Evolutionary conservation across 352 stramenopile species (phyloP).

Genomic region (Phytophthora europaea): DNA sequence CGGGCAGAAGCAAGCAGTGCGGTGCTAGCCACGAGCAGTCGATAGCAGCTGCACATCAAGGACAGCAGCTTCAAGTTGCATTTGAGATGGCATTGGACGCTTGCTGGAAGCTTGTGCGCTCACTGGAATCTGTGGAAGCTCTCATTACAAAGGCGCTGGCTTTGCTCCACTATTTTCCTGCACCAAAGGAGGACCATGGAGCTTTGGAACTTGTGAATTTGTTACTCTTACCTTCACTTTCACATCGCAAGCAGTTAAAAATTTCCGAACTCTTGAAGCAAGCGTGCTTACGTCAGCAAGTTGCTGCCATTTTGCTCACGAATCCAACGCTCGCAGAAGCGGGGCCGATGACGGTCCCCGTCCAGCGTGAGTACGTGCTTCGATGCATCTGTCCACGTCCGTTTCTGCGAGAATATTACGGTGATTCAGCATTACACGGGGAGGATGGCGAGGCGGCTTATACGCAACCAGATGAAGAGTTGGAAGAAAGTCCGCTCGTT

Average conservation of each 20-base stretch:
- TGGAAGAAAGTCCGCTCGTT: slow-evolving; percentile 72
- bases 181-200: slow-evolving; percentile 11
- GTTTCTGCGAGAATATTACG: slow-evolving; percentile 66
- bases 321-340: slow-evolving; percentile 50
- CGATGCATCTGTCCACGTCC: slow-evolving; percentile 77
- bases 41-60: slow-evolving; percentile 38
- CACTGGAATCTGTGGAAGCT: slow-evolving; percentile 62
- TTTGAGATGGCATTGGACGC: slow-evolving; percentile 86
- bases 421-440: slow-evolving; percentile 21
- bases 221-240: slow-evolving; percentile 37
- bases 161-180: slow-evolving; percentile 59
- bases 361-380: slow-evolving; percentile 82
- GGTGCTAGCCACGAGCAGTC: slow-evolving; percentile 47
- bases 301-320: slow-evolving; percentile 56
- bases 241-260: slow-evolving; percentile 36
- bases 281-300: slow-evolving; percentile 39
- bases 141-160: slow-evolving; percentile 62
- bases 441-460: slow-evolving; percentile 24
- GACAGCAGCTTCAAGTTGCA: slow-evolving; percentile 72
- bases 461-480: slow-evolving; percentile 30
- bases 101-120: slow-evolving; percentile 69
- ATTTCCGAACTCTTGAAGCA: slow-evolving; percentile 56
- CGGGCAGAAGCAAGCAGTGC: slow-evolving; percentile 27
- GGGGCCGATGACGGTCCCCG: slow-evolving; percentile 30
- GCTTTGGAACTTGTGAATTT: slow-evolving; percentile 53